Evolutionary conservation across 2,329 filamentous ascomycete species (phyloP).

Genomic region (Exophiala viscosa): DNA sequence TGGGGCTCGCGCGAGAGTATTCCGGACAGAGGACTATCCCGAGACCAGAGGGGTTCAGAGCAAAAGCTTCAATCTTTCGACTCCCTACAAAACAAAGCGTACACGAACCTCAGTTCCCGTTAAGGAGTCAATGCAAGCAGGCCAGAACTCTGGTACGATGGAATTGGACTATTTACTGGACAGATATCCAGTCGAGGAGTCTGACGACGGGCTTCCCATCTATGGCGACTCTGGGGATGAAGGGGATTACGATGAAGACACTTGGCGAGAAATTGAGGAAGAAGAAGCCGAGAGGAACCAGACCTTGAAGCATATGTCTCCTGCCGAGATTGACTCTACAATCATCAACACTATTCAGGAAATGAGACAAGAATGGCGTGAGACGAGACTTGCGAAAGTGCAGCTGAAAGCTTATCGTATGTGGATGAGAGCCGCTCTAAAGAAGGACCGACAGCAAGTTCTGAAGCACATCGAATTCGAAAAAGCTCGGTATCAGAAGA

Average conservation of each 20-base stretch:
- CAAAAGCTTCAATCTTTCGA: neutral
- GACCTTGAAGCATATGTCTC: constrained; percentile 18
- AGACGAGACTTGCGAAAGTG: constrained; percentile 54
- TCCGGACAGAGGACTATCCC: constrained; percentile 14
- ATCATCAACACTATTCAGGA: constrained; percentile 54
- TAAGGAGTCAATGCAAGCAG: neutral
- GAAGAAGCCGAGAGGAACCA: constrained; percentile 44
- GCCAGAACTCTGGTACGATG: constrained; percentile 6
- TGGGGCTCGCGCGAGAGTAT: constrained; percentile 7
- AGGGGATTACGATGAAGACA: constrained; percentile 56
- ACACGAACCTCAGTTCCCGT: neutral
- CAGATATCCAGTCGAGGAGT: constrained; percentile 41
- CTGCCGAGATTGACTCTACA: constrained; percentile 47
- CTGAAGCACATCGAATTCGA: constrained; percentile 45
- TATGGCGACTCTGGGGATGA: constrained; percentile 55
- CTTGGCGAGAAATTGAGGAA: constrained; percentile 59
- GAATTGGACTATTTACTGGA: constrained; percentile 37
- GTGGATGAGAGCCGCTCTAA: constrained; percentile 57
- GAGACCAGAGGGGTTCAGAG: constrained; percentile 4
- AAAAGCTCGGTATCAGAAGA: constrained; percentile 45
- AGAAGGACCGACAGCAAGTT: constrained; percentile 37
- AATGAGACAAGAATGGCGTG: constrained; percentile 55
- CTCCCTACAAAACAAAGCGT: no score
- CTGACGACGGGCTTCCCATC: constrained; percentile 44
- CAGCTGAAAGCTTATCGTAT: constrained; percentile 55